Base-by-base conservation (phyloP, 331 rosid genomes). In the Pyracantha coccinea region DNA sequence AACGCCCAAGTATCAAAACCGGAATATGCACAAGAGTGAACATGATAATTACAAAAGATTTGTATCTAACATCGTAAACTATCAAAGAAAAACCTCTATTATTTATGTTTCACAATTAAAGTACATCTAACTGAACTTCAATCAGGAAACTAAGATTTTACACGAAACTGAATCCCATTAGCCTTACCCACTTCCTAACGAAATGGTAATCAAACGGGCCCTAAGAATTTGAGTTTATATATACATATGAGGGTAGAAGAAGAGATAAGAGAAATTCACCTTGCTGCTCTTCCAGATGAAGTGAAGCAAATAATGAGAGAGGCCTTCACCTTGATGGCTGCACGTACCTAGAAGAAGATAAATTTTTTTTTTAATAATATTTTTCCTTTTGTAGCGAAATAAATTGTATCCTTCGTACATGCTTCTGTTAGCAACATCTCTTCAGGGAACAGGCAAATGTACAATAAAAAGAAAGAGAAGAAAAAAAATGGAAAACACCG, bases 301-400 rank as follows among this genome's bases (percentile, higher is more conserved):
- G 96, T 89, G 89, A 92, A 86, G 87, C 93, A 92, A 69, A 92
- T 82, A 70, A 89, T 88, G 44, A 85, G 83, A 71, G 96, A 92
- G 15, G 97, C 81, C 75, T 80, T 83, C 71, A 83, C 84, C 65
- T 79, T 83, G 62, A 79, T 83, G 60, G 86, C 86, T 23, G 83
- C 80, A 27, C 83, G 79, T 69, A 80, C 83, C 83, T 80, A 32
- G 59, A 69, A 61, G 16, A 63, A 10, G 50, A 57, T 13, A 50
- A 29, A 6, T 8, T 50, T 25, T 15, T 55, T n/a, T 60, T n/a
- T 27, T 52, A 4, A 21, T 23, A 29, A 13, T 20, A 2, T 53
- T 29, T 44, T 38, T 50, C 53, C 23, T 57, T 21, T 8, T 6
- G 20, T 3, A 25, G 19, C 0, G 21, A 53, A 76, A 61, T 31